Evolutionary conservation across 306 rosid genomes (phyloP), one percentile per base, ranked within the genome.

Genomic region (Rubus idaeus): DNA sequence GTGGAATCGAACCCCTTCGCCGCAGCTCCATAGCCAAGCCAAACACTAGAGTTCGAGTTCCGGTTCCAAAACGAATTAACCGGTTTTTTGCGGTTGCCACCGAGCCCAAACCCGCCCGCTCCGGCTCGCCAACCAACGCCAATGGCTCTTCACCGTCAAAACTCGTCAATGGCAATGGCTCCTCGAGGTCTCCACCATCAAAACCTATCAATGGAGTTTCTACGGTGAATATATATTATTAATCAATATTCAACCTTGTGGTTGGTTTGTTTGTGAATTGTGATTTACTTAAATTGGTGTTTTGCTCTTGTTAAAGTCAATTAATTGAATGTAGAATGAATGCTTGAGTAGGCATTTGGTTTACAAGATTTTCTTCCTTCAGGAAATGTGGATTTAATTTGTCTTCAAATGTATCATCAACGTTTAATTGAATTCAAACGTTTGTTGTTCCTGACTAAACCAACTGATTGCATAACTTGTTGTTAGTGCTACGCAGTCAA

Each of bases 171-270:
- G 92, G 90, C 61, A 87, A 85, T 58, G 95, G 90, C 17, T 88
- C 91, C 0, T 80, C 89, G 14, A 90, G 75, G 81, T 80, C 96
- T 39, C 80, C 90, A 40, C 40, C 77, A 10, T 45, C 79, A 16
- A 84, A 70, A 76, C 12, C 92, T 2, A 86, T 86, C 79, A 91
- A 90, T 66, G 98, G 96, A 50, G 89, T 66, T 80, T 89, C 98
- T 42, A 57, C 84, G 85, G 98, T 94, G 82, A 87, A 13, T 64
- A 42, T 64, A 42, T 4, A 4, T 42, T 42, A 6, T 6, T 21
- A 56, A 56, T 21, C 62, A 30, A 30, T 30, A 30, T 30, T 30
- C 35, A 30, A 30, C 35, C 35, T 30, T 30, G 2, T 30, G 35
- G 35, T 30, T 30, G 35, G 35, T 30, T 30, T 30, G 35, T 23